These are phyloP conservation scores for Claviceps pusilla DNA, from an alignment of 2,329 filamentous ascomycete species.

Conservation along the genomic window DNA sequence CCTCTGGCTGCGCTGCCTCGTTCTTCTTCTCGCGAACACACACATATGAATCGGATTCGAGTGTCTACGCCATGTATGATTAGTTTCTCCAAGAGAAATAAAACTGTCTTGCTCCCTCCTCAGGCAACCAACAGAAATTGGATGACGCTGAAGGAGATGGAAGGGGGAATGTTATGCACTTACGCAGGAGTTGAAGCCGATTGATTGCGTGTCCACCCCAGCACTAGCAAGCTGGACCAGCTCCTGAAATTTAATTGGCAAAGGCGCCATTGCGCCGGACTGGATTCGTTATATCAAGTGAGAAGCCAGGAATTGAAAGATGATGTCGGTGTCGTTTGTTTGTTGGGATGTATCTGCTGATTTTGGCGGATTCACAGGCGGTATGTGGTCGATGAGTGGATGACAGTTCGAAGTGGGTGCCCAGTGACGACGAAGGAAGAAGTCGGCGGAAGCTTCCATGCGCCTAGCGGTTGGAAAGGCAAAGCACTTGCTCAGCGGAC, in stretches of 20 bases:
- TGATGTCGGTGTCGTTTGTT: background rate
- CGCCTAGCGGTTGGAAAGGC: conserved; percentile 17
- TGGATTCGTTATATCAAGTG: conserved; percentile 12
- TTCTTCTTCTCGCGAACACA: conserved; percentile 91
- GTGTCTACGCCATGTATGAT: conserved; percentile 44
- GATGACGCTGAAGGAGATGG: background rate
- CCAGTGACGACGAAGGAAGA: conserved; percentile 11
- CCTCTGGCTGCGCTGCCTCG: conserved; percentile 72
- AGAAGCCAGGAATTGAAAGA: conserved; percentile 6
- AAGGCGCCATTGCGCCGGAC: conserved; percentile 42
- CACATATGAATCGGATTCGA: conserved; percentile 94
- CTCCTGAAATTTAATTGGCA: conserved; percentile 90
- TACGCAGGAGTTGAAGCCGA: conserved; percentile 71
- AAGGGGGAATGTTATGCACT: background rate
- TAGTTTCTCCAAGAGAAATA: background rate
- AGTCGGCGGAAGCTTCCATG: conserved; percentile 23
- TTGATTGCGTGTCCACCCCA: conserved; percentile 34
- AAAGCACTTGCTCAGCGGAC: conserved; percentile 3
- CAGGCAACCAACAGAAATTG: background rate
- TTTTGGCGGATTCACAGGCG: conserved; percentile 11
- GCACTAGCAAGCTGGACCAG: conserved; percentile 52
- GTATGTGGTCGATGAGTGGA: conserved; percentile 6
- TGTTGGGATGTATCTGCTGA: conserved; percentile 8
- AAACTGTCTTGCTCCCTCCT: background rate
- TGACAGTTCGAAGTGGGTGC: conserved; percentile 7